Evolutionary conservation across 23 red algal genomes (phyloP).

Genomic region (Gracilaria gracilis): DNA sequence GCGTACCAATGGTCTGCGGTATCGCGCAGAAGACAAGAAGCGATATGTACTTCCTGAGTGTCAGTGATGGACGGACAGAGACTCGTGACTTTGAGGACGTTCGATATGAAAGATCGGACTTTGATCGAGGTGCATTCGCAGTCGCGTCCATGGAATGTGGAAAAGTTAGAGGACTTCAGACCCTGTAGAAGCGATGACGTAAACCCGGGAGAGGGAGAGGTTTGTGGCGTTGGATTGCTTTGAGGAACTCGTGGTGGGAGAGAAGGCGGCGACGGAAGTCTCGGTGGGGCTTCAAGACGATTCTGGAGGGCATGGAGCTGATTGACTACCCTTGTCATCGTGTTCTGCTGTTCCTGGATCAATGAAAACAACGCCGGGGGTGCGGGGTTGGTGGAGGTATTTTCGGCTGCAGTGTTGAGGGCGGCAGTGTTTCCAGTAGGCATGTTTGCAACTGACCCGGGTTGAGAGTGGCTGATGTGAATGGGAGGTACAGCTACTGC

Average conservation of each 20-base stretch:
- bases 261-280: no score
- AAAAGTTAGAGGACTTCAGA: no score
- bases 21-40: not conserved
- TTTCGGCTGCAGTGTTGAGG: not conserved
- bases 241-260: not conserved
- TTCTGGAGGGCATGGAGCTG: not conserved
- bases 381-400: not conserved
- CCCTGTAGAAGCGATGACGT: not conserved
- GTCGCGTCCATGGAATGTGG: not conserved
- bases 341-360: slow-evolving; percentile 2
- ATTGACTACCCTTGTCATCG: not conserved
- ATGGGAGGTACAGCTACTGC: no score
- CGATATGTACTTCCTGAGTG: not conserved
- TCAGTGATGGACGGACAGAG: not conserved
- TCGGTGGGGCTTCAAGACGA: not conserved
- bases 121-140: not conserved
- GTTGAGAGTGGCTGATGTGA: no score
- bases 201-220: not conserved
- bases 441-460: no score
- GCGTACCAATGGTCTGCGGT: not conserved
- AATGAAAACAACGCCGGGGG: not conserved
- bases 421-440: no score
- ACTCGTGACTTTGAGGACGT: not conserved
- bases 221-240: not conserved
- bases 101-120: not conserved